phyloP scores from a whole-genome alignment of 139 green algal species.

The Dunaliella sp. region DNA sequence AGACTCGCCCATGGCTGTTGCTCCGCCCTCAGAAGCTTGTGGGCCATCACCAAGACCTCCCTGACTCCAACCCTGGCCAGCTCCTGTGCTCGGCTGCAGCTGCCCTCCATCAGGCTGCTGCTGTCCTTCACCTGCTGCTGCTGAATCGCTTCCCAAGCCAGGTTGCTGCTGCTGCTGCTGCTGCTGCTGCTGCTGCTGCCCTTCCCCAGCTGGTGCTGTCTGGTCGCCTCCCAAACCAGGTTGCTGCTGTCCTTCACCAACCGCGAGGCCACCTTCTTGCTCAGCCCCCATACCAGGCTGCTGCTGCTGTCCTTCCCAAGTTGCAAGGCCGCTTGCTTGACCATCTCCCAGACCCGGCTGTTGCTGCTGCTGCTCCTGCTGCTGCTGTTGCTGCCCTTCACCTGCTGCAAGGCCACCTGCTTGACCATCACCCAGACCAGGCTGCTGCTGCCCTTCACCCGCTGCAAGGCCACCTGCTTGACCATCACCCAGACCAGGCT shows the following conservation, averaged over 20 bases:
- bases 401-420: neutral
- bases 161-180: neutral
- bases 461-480: neutral
- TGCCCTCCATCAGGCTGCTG: too few relatives aligned
- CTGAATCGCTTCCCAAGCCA: too few relatives aligned
- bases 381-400: neutral
- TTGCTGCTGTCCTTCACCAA: neutral
- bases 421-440: neutral
- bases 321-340: neutral
- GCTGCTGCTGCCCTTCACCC: neutral
- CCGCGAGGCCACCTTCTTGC: neutral
- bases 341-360: neutral
- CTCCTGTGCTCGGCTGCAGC: too few relatives aligned
- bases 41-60: too few relatives aligned
- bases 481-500: neutral
- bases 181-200: neutral
- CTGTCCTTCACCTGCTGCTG: too few relatives aligned
- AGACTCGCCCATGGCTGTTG: too few relatives aligned
- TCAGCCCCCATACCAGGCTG: neutral
- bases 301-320: neutral
- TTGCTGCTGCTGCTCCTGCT: neutral
- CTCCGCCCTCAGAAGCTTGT: too few relatives aligned
- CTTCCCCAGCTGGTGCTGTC: neutral
- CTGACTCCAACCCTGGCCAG: too few relatives aligned
- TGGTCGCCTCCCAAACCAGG: neutral